Evolutionary conservation across 495 filamentous ascomycete species (phyloP).

Genomic region (Lindgomyces ingoldianus): DNA sequence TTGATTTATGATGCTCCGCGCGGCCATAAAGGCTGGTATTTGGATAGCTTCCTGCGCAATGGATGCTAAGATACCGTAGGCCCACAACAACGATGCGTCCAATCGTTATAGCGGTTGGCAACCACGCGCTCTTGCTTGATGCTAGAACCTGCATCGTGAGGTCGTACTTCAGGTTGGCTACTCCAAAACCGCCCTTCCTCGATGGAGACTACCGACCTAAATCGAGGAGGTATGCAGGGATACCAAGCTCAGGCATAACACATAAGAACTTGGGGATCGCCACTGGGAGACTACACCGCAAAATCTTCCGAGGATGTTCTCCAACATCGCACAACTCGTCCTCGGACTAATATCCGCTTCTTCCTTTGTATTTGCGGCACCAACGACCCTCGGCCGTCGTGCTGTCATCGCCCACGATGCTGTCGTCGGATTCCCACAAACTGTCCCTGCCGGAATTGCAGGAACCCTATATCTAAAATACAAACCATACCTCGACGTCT

Average conservation of each 20-base stretch:
- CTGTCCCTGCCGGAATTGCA: slow-evolving; percentile 48
- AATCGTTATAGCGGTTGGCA: background rate
- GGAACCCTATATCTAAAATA: slow-evolving; percentile 54
- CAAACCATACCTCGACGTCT: slow-evolving; percentile 54
- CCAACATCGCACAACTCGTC: slow-evolving; percentile 2
- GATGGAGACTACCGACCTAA: too few relatives aligned
- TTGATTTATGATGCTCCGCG: background rate
- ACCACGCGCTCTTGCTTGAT: background rate
- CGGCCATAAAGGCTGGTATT: background rate
- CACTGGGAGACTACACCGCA: background rate
- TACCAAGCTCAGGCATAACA: too few relatives aligned
- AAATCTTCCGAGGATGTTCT: background rate
- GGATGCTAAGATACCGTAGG: too few relatives aligned
- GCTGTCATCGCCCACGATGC: slow-evolving; percentile 48
- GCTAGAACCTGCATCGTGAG: background rate
- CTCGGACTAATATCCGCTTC: slow-evolving; percentile 4
- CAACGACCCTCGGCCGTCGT: slow-evolving; percentile 33
- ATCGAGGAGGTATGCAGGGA: too few relatives aligned
- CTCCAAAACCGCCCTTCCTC: too few relatives aligned
- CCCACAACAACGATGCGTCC: too few relatives aligned
- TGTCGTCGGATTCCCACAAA: slow-evolving; percentile 52
- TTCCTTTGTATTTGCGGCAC: slow-evolving; percentile 4
- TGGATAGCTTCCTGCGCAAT: background rate
- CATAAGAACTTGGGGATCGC: slow-evolving; percentile 2
- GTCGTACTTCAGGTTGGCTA: too few relatives aligned